Evolutionary conservation across 1,139 yeast genomes (phyloP), one percentile per base, ranked within the genome.

Genomic region (Suhomyces choctaworum): DNA sequence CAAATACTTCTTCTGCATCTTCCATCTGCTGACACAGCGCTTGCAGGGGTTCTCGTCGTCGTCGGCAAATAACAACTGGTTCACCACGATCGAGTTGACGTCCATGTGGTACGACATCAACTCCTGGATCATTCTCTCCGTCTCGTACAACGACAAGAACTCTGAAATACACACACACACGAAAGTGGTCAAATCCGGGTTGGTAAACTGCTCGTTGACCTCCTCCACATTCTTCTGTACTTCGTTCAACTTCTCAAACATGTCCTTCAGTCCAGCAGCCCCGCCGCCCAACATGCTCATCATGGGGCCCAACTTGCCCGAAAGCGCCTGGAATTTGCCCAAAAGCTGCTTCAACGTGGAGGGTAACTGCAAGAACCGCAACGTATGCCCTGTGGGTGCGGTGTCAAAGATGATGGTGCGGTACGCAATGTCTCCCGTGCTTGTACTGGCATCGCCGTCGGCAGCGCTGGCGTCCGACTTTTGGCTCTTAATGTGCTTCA

Each of bases 311-410:
- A 92, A 78, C 53, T 78, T 79, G 10, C 92, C 85, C 22, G 94
- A 82, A 40, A 92, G 75, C 50, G 87, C 95, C 52, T 89, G 82
- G 59, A 92, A 82, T 58, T 92, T 92, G 35, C 85, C 82, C 50
- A 92, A 72, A 24, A 95, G 76, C 61, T 88, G 88, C 51, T 89
- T 94, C 44, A 92, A 70, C 4, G 97, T 90, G 14, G 94, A 77
- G 21, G 98, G 98, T 53, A 92, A 78, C 63, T 90, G 96, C 58
- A 92, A 73, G 65, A 92, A 92, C 55, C 98, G 79, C 50, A 92
- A 73, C 2, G 98, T 92, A 64, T 92, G 98, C 25, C 98, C 98
- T 0, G 98, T 92, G 48, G 98, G 98, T 0, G 98, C 98, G 15
- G 98, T 92, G 60, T 92, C 98, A 54, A 92, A 92, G 47, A 92